Percentiles rank a stretch among this genome's conserved stretches.
phyloP scores from a whole-genome alignment of 2,329 filamentous ascomycete genomes.

The Fusarium scirpi region DNA sequence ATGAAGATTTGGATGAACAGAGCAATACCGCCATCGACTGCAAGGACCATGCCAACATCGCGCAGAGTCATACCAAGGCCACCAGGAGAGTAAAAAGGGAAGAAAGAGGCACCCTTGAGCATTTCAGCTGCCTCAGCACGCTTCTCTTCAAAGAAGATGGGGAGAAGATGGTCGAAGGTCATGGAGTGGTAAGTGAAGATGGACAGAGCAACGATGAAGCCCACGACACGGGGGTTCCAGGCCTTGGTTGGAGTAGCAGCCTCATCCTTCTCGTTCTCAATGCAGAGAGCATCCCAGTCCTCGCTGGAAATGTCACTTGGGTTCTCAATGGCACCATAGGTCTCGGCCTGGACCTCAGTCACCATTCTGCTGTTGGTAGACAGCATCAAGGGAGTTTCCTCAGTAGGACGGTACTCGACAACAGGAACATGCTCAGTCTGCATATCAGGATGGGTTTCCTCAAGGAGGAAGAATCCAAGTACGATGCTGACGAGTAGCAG shows the following conservation, averaged over 20 bases:
- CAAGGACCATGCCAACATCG: constrained; percentile 71
- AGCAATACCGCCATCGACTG: constrained; percentile 69
- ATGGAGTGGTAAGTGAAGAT: constrained; percentile 97
- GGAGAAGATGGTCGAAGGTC: constrained; percentile 91
- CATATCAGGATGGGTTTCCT: constrained; percentile 91
- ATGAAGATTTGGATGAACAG: constrained; percentile 70
- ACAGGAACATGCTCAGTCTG: constrained; percentile 65
- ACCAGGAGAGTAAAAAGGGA: constrained; percentile 68
- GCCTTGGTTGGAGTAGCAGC: constrained; percentile 54
- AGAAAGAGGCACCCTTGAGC: constrained; percentile 49
- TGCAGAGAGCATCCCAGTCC: constrained; percentile 59
- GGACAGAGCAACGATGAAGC: constrained; percentile 83
- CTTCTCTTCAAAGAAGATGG: constrained; percentile 91
- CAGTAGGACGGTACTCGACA: constrained; percentile 65
- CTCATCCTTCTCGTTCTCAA: constrained; percentile 51
- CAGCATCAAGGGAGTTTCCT: constrained; percentile 80
- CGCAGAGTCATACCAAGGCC: constrained; percentile 73
- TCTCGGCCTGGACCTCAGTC: constrained; percentile 80
- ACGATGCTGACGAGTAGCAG: constrained; percentile 84
- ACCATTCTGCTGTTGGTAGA: constrained; percentile 77
- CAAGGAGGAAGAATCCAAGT: constrained; percentile 81
- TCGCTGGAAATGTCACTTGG: constrained; percentile 54
- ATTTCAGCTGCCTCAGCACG: constrained; percentile 59
- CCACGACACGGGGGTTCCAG: constrained; percentile 73
- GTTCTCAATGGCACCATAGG: constrained; percentile 77